Conservation (phyloP, 345 rosid species). For the Corchorus capsularis region DNA sequence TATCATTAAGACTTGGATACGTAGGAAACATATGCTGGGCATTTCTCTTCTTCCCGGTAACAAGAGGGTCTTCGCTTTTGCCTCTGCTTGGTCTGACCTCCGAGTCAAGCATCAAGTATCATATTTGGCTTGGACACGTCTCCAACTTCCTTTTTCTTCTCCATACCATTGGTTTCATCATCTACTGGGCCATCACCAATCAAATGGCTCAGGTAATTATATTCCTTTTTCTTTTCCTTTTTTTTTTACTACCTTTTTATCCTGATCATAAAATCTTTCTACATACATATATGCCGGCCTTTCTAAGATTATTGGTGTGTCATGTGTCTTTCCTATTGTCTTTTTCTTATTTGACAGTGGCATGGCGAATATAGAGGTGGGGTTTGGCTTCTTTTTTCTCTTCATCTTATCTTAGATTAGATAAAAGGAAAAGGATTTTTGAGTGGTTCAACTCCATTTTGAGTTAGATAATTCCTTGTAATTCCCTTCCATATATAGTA, state of each 20-base stretch:
- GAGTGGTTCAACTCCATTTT: not conserved
- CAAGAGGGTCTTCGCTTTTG: constrained; percentile 62
- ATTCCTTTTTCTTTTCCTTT: not conserved
- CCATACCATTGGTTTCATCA: constrained; percentile 51
- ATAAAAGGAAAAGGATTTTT: not conserved
- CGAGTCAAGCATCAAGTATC: constrained; percentile 72
- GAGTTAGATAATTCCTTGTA: too few relatives aligned
- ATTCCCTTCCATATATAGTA: too few relatives aligned
- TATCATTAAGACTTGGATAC: constrained; percentile 53
- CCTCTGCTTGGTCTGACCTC: constrained; percentile 60
- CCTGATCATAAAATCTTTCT: not conserved
- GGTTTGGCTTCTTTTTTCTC: not conserved
- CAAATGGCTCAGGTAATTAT: constrained; percentile 40
- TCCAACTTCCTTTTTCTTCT: constrained; percentile 43
- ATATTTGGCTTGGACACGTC: constrained; percentile 73
- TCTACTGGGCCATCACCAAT: constrained; percentile 58
- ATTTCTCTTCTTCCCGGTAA: constrained; percentile 70
- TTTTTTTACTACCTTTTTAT: not conserved
- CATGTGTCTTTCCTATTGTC: not conserved
- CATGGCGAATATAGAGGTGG: not conserved
- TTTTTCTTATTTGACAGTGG: not conserved
- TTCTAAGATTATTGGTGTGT: not conserved
- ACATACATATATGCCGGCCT: too few relatives aligned
- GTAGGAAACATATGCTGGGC: constrained; percentile 69
- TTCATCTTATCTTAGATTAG: too few relatives aligned